phyloP scores from a whole-genome alignment of 164 flowering plant species.

The Piper longum region DNA sequence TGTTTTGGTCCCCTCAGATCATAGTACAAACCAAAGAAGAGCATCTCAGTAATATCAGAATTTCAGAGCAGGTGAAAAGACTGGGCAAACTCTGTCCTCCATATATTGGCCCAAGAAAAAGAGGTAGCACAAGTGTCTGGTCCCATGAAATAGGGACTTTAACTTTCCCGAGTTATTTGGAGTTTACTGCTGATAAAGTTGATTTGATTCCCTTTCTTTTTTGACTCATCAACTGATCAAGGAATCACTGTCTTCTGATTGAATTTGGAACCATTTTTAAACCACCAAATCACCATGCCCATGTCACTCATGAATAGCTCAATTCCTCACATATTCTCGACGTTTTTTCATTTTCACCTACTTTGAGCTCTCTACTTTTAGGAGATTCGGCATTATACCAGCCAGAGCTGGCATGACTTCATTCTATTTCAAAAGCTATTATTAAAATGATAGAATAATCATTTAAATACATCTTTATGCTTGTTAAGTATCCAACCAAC shows the following conservation, averaged over 20 bases:
- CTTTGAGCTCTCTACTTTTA: background rate
- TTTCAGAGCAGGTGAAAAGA: too few relatives aligned
- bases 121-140: background rate
- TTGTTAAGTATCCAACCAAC: background rate
- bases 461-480: background rate
- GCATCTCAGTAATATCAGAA: too few relatives aligned
- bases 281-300: background rate
- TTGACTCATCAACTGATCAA: background rate
- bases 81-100: too few relatives aligned
- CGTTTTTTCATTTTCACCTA: background rate
- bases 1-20: too few relatives aligned
- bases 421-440: too few relatives aligned
- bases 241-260: background rate
- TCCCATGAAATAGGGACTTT: background rate
- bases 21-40: too few relatives aligned
- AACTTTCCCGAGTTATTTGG: background rate
- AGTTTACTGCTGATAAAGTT: background rate
- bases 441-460: background rate
- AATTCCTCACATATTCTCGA: background rate
- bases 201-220: background rate
- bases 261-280: background rate
- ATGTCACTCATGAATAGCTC: background rate
- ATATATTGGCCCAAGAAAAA: too few relatives aligned
- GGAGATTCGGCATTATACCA: too few relatives aligned
- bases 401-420: background rate